phyloP scores from a whole-genome alignment of 306 rosid species.

The Cercis canadensis region DNA sequence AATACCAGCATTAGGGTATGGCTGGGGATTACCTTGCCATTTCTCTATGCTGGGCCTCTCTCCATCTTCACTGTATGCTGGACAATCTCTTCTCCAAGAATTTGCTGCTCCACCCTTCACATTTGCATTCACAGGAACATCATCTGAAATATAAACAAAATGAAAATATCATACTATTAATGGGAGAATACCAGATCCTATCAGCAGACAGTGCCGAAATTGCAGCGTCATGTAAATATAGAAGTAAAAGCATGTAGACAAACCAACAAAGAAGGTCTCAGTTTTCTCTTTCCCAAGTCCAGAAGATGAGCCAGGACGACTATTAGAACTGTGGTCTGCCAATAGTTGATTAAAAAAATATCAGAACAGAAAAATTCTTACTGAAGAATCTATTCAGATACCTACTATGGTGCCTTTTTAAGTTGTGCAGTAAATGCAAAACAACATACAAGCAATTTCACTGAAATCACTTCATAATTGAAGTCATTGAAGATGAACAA shows the following conservation, averaged over 20 bases:
- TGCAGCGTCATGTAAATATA: conserved; percentile 12
- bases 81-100: conserved; percentile 75
- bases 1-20: conserved; percentile 66
- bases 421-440: conserved; percentile 10
- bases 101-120: conserved; percentile 46
- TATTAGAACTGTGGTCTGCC: conserved; percentile 61
- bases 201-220: conserved; percentile 24
- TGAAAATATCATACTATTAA: conserved; percentile 8
- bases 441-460: conserved; percentile 4
- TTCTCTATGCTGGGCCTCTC: conserved; percentile 64
- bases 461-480: conserved; percentile 12
- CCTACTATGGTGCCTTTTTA: not conserved
- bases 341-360: conserved; percentile 35
- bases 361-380: conserved; percentile 11
- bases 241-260: conserved; percentile 41
- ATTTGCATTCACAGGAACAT: conserved; percentile 53
- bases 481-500: conserved; percentile 19
- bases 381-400: conserved; percentile 8
- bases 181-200: conserved; percentile 13
- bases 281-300: conserved; percentile 55
- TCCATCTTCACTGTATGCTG: conserved; percentile 63
- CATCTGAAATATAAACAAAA: conserved; percentile 56
- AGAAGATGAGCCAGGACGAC: conserved; percentile 68
- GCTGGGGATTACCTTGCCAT: conserved; percentile 84
- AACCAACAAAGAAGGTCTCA: conserved; percentile 58